phyloP scores from a whole-genome alignment of 1,284 basidiomycete genomes.

The Mycosarcoma mackinlayi region DNA sequence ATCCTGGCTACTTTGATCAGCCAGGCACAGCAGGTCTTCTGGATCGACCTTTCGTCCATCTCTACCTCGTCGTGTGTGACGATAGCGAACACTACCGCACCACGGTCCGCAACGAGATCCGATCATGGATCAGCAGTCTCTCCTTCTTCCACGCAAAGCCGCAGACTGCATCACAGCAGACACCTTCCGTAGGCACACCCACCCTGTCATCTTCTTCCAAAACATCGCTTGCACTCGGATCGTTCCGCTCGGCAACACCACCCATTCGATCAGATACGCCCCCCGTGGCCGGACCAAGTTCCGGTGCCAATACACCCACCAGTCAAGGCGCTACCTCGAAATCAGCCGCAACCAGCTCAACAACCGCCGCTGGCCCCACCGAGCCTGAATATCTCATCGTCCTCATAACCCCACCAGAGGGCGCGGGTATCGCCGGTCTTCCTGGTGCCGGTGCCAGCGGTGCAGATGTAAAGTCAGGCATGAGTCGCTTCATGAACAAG shows the following conservation, averaged over 20 bases:
- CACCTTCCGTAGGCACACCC: constrained; percentile 16
- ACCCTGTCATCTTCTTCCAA: constrained; percentile 20
- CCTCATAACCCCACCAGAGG: constrained; percentile 58
- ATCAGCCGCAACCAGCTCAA: neutral
- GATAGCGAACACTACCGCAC: constrained; percentile 66
- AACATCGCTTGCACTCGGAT: constrained; percentile 32
- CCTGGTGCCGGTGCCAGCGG: constrained; percentile 75
- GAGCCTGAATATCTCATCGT: constrained; percentile 66
- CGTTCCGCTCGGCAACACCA: constrained; percentile 32
- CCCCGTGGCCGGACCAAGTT: constrained; percentile 11
- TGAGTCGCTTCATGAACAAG: constrained; percentile 74
- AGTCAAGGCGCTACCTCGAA: constrained; percentile 13
- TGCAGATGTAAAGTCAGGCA: constrained; percentile 69
- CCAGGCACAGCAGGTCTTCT: constrained; percentile 35
- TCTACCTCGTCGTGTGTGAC: constrained; percentile 64
- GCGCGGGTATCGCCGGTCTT: constrained; percentile 69
- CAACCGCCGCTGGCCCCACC: constrained; percentile 12
- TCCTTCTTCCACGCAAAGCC: constrained; percentile 42
- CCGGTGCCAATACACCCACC: constrained; percentile 40
- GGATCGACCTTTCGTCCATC: constrained; percentile 60
- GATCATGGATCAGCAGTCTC: constrained; percentile 63
- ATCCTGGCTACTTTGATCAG: constrained; percentile 54
- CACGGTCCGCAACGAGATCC: constrained; percentile 63
- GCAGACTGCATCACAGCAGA: constrained; percentile 3
- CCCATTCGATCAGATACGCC: constrained; percentile 37